Evolutionary conservation across 106 monocot genomes (phyloP).

Genomic region (Agapanthus africanus): DNA sequence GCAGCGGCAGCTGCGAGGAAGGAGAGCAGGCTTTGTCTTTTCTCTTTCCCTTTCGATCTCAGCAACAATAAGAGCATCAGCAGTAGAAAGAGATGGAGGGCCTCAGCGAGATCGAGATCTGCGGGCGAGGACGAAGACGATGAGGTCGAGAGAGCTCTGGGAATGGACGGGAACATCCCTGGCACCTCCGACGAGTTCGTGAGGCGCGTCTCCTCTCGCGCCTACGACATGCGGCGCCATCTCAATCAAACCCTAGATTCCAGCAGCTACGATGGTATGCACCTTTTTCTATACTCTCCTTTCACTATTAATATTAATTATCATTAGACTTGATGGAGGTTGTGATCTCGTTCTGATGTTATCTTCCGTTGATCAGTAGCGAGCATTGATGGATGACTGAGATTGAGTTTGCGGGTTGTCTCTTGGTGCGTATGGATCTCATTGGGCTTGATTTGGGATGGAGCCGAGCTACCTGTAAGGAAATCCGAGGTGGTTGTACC

Average conservation of each 20-base stretch:
- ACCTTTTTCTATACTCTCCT: background rate
- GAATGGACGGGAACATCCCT: constrained; percentile 84
- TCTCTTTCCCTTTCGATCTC: background rate
- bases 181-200: constrained; percentile 71
- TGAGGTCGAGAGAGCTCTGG: constrained; percentile 53
- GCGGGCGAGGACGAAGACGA: constrained; percentile 17
- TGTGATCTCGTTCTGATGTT: too few relatives aligned
- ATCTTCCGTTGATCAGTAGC: too few relatives aligned
- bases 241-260: constrained; percentile 77
- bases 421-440: too few relatives aligned
- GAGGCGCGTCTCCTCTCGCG: constrained; percentile 68
- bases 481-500: too few relatives aligned
- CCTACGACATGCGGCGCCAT: constrained; percentile 80
- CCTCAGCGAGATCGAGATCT: background rate
- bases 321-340: too few relatives aligned
- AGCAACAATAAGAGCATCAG: background rate
- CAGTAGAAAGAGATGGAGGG: background rate
- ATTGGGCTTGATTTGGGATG: too few relatives aligned
- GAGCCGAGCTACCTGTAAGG: too few relatives aligned
- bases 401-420: too few relatives aligned
- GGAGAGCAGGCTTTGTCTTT: too few relatives aligned
- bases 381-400: too few relatives aligned
- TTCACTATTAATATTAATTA: too few relatives aligned
- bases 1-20: too few relatives aligned
- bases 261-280: constrained; percentile 73